Percentiles rank a stretch among this genome's conserved stretches.
These are phyloP conservation scores for Gynostemma pentaphyllum DNA, from an alignment of 306 rosid genomes.

Conservation along the genomic window DNA sequence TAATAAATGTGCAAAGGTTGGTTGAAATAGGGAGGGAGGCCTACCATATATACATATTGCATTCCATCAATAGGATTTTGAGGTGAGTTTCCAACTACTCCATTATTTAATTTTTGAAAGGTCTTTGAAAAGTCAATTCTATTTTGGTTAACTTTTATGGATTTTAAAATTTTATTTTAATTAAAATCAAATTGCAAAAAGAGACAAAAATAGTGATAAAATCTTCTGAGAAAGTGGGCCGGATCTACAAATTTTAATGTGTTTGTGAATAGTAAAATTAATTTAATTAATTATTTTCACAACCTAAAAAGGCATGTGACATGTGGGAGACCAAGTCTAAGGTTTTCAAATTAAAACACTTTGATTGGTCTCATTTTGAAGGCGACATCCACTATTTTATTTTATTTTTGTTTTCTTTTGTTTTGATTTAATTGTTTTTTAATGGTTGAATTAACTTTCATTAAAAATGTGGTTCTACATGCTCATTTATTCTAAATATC, in stretches of 20 bases:
- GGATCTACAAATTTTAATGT: background rate
- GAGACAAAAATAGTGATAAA: background rate
- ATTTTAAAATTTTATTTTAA: background rate
- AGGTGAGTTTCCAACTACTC: constrained; percentile 3
- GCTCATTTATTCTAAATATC: background rate
- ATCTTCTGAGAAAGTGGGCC: constrained; percentile 4
- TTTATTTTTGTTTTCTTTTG: too few relatives aligned
- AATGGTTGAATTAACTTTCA: background rate
- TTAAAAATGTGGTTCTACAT: constrained; percentile 5
- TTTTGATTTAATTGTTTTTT: too few relatives aligned
- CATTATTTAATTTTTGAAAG: background rate
- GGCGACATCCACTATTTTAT: background rate
- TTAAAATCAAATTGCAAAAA: background rate
- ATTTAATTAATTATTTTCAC: constrained; percentile 1
- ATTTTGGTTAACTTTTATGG: too few relatives aligned
- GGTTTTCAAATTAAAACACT: constrained; percentile 5
- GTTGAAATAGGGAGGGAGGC: background rate
- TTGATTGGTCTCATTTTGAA: background rate
- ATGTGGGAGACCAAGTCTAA: constrained; percentile 15
- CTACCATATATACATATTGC: background rate
- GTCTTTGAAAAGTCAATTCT: constrained; percentile 3
- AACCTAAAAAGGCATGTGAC: background rate
- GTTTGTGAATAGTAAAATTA: background rate
- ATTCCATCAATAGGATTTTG: background rate
- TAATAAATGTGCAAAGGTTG: background rate